Percentiles rank a stretch among this genome's conserved stretches.
These are phyloP conservation scores for Dictyostelium intermedium DNA, from an alignment of 78 protist genomes.

Conservation along the genomic window DNA sequence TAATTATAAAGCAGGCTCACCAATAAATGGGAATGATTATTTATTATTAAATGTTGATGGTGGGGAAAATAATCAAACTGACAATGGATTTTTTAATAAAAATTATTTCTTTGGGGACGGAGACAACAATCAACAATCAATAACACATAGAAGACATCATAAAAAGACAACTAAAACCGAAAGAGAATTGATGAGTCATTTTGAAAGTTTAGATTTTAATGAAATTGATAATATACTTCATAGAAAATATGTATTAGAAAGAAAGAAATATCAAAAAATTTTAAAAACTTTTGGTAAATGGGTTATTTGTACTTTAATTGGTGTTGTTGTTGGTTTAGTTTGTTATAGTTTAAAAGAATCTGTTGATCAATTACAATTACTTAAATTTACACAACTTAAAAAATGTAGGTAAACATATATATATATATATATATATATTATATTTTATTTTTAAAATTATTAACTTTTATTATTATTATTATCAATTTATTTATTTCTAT, in stretches of 20 bases:
- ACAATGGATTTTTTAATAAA: not conserved
- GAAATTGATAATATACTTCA: conserved; percentile 56
- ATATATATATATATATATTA: too few relatives aligned
- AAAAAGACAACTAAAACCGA: not conserved
- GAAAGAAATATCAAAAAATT: conserved; percentile 1
- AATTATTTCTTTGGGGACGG: not conserved
- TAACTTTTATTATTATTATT: too few relatives aligned
- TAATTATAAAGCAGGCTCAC: not conserved
- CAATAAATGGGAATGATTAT: not conserved
- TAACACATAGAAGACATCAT: conserved; percentile 60
- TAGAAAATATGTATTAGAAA: conserved; percentile 13
- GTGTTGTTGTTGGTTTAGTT: conserved; percentile 57
- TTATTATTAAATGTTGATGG: not conserved
- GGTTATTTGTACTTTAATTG: conserved; percentile 45
- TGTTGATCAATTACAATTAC: conserved; percentile 45
- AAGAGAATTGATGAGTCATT: conserved; percentile 20
- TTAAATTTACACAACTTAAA: conserved; percentile 36
- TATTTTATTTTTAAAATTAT: not conserved
- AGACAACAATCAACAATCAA: not conserved
- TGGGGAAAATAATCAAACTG: not conserved
- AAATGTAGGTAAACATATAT: conserved; percentile 72
- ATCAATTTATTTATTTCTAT: too few relatives aligned
- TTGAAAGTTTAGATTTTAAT: conserved; percentile 55
- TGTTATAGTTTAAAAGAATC: conserved; percentile 50
- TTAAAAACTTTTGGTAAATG: conserved; percentile 57